A percentile compares a stretch with the other conserved stretches of the same genome.
Conservation (phyloP, 192 early-diverging fungal genomes). For the Coemansia sp. region DNA sequence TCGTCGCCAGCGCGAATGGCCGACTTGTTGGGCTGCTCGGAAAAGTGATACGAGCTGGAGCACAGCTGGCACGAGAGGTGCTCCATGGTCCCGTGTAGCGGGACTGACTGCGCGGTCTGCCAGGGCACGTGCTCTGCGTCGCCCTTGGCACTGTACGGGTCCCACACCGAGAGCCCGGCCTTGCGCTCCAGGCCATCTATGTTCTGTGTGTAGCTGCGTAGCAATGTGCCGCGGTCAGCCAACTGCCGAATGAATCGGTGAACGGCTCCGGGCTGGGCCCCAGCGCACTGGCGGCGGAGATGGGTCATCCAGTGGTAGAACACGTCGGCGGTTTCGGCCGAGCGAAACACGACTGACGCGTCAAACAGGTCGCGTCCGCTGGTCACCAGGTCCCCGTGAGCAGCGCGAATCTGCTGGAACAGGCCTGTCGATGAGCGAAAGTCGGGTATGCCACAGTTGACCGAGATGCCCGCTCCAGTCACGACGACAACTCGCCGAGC, state of each 20-base stretch:
- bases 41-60: constrained; percentile 61
- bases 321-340: constrained; percentile 58
- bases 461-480: constrained; percentile 89
- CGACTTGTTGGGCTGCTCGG: constrained; percentile 44
- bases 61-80: constrained; percentile 88
- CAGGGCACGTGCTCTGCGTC: constrained; percentile 22
- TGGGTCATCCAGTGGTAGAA: constrained; percentile 81
- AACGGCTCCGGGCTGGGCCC: constrained; percentile 73
- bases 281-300: constrained; percentile 67
- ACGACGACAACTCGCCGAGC: constrained; percentile 53
- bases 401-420: constrained; percentile 73
- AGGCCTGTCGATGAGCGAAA: constrained; percentile 94
- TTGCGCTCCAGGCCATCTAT: constrained; percentile 90
- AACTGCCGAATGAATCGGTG: constrained; percentile 81
- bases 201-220: constrained; percentile 96
- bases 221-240: constrained; percentile 67
- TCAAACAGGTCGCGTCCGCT: constrained; percentile 92
- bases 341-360: constrained; percentile 73
- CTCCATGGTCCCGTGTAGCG: constrained; percentile 88
- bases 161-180: constrained; percentile 61
- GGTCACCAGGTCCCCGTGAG: constrained; percentile 65
- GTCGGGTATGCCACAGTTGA: constrained; percentile 95
- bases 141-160: constrained; percentile 20
- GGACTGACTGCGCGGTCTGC: constrained; percentile 63
- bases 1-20: constrained; percentile 64